A percentile compares a stretch with the other conserved stretches of the same genome.
Conservation (phyloP, 495 filamentous ascomycete genomes). For the Penicillium paxilli region DNA sequence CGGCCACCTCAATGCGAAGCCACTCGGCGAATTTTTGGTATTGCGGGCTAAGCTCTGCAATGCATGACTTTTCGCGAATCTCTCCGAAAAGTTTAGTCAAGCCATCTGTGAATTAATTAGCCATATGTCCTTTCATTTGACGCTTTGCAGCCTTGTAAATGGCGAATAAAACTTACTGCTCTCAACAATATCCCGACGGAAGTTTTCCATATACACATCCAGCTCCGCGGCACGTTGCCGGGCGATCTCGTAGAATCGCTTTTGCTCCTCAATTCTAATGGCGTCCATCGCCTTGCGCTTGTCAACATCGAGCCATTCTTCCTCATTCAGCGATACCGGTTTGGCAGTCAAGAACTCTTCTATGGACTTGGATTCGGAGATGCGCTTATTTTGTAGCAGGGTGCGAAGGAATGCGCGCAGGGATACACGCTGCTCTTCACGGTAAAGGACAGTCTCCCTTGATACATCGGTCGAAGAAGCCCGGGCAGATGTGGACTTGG, state of each 20-base stretch:
- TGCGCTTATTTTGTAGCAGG: slow-evolving; percentile 78
- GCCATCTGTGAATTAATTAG: slow-evolving; percentile 56
- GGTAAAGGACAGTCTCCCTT: slow-evolving; percentile 62
- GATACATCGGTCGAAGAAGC: slow-evolving; percentile 42
- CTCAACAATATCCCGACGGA: slow-evolving; percentile 73
- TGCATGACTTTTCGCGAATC: slow-evolving; percentile 81
- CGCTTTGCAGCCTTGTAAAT: background rate
- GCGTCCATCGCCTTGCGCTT: slow-evolving; percentile 81
- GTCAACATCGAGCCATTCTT: slow-evolving; percentile 78
- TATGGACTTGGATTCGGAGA: slow-evolving; percentile 78
- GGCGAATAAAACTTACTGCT: slow-evolving; percentile 56
- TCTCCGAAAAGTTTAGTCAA: slow-evolving; percentile 91
- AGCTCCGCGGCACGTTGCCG: slow-evolving; percentile 85
- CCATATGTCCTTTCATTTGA: background rate
- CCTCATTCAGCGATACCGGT: slow-evolving; percentile 71
- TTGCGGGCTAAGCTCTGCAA: slow-evolving; percentile 85
- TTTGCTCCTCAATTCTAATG: slow-evolving; percentile 87
- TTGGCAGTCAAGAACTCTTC: slow-evolving; percentile 73
- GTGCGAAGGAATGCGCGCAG: slow-evolving; percentile 85
- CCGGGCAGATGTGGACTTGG: slow-evolving; percentile 42
- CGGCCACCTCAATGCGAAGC: slow-evolving; percentile 95
- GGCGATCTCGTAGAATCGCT: slow-evolving; percentile 92
- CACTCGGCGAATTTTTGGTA: slow-evolving; percentile 99
- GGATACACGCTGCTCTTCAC: slow-evolving; percentile 90
- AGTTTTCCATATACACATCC: slow-evolving; percentile 96